Conservation (phyloP, 2,329 filamentous ascomycete species). For the Mycosphaerella sp. region DNA sequence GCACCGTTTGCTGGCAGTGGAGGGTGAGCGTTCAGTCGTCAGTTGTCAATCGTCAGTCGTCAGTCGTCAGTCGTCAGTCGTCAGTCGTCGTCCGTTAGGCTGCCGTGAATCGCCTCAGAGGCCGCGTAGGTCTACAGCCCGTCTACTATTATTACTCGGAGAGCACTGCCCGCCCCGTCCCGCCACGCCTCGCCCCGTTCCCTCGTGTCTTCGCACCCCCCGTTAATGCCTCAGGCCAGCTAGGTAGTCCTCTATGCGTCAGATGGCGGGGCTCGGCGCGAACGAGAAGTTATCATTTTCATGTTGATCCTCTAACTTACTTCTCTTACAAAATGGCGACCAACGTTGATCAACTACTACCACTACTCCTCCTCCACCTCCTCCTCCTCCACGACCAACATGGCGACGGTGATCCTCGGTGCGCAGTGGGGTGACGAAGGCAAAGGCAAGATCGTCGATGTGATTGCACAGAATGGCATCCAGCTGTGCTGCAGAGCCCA, state of each 20-base stretch:
- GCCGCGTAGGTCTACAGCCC: too few species aligned
- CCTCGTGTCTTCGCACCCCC: too few species aligned
- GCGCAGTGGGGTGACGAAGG: conserved; percentile 57
- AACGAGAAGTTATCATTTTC: conserved; percentile 1
- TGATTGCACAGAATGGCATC: conserved; percentile 39
- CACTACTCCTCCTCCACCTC: background rate
- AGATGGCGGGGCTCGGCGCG: background rate
- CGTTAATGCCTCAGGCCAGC: background rate
- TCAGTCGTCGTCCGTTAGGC: too few species aligned
- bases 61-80: too few species aligned
- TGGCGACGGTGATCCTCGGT: conserved; percentile 54
- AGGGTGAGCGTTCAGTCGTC: background rate
- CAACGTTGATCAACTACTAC: conserved; percentile 8
- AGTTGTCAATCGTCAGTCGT: background rate
- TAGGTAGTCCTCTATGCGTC: background rate
- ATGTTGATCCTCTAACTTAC: conserved; percentile 3
- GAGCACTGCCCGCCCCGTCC: too few species aligned
- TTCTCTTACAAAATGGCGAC: conserved; percentile 24
- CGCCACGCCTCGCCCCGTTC: too few species aligned
- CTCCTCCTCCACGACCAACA: conserved; percentile 16
- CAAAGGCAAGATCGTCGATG: conserved; percentile 55
- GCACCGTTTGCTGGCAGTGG: background rate
- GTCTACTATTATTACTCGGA: too few species aligned
- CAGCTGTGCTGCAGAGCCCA: conserved; percentile 54
- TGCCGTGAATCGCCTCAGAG: too few species aligned